These are phyloP conservation scores for Clarireedia hainanense DNA, from an alignment of 2,329 filamentous ascomycete species.

Conservation along the genomic window DNA sequence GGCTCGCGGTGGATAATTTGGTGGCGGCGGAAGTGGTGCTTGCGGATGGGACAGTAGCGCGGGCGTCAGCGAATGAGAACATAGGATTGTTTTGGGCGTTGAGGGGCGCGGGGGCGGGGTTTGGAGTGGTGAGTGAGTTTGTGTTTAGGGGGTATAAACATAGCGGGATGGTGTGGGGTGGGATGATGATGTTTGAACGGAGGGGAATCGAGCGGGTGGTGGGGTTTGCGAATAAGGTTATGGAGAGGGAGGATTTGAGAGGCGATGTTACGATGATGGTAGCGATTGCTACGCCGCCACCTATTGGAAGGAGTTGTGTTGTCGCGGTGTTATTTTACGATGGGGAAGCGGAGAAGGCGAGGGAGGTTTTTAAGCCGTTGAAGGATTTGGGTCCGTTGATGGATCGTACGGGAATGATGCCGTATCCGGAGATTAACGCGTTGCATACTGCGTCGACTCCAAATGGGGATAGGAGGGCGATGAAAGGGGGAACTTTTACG, in stretches of 20 bases:
- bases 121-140: background rate
- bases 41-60: constrained; percentile 14
- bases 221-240: constrained; percentile 11
- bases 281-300: background rate
- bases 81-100: constrained; percentile 21
- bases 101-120: constrained; percentile 6
- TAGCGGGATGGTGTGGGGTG: constrained; percentile 26
- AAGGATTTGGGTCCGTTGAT: constrained; percentile 24
- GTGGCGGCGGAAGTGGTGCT: constrained; percentile 16
- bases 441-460: constrained; percentile 25
- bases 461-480: constrained; percentile 29
- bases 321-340: constrained; percentile 26
- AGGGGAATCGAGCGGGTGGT: constrained; percentile 11
- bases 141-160: background rate
- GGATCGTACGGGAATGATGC: constrained; percentile 22
- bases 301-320: background rate
- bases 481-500: constrained; percentile 31
- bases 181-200: constrained; percentile 12
- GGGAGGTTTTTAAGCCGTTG: constrained; percentile 24
- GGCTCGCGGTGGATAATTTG: constrained; percentile 21
- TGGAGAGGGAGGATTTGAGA: constrained; percentile 6
- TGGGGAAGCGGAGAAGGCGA: constrained; percentile 26
- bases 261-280: background rate
- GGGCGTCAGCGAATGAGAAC: constrained; percentile 12
- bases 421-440: constrained; percentile 30